These are phyloP conservation scores for Vitis riparia DNA, from an alignment of 164 flowering plant genomes.

Conservation along the genomic window DNA sequence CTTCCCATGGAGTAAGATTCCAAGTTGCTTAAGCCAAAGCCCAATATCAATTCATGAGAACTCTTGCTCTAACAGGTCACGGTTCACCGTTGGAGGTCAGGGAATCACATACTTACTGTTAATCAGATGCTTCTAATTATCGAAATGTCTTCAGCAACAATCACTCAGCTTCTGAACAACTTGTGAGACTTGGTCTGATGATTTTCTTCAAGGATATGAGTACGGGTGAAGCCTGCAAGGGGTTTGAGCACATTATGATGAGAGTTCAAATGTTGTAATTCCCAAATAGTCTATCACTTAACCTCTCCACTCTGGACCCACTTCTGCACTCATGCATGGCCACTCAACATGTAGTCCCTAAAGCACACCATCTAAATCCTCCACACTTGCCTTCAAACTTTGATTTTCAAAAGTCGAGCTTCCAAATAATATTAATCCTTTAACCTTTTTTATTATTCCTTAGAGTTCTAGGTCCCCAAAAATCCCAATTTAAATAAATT, in stretches of 20 bases:
- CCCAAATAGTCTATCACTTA: background rate
- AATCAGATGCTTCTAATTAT: conserved; percentile 8
- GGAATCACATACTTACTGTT: conserved; percentile 8
- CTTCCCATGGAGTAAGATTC: conserved; percentile 28
- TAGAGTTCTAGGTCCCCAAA: too few species aligned
- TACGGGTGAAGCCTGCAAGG: background rate
- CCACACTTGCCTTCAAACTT: too few species aligned
- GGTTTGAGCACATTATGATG: background rate
- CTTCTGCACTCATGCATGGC: too few species aligned
- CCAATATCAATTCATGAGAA: conserved; percentile 22
- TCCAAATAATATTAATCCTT: too few species aligned
- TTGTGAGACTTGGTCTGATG: conserved; percentile 13
- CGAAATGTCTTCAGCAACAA: conserved; percentile 5
- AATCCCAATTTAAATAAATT: too few species aligned
- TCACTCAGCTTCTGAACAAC: conserved; percentile 22
- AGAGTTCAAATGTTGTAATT: too few species aligned
- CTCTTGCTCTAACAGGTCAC: background rate
- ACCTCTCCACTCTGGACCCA: too few species aligned
- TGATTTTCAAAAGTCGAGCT: too few species aligned
- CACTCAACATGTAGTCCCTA: too few species aligned
- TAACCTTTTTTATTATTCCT: too few species aligned
- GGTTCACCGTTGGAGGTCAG: conserved; percentile 19
- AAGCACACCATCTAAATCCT: too few species aligned
- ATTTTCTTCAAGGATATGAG: background rate
- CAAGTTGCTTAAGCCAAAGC: conserved; percentile 15